A percentile compares a stretch with the other conserved stretches of the same genome.
phyloP scores from a whole-genome alignment of 305 asterid species.

The Nicotiana rustica region DNA sequence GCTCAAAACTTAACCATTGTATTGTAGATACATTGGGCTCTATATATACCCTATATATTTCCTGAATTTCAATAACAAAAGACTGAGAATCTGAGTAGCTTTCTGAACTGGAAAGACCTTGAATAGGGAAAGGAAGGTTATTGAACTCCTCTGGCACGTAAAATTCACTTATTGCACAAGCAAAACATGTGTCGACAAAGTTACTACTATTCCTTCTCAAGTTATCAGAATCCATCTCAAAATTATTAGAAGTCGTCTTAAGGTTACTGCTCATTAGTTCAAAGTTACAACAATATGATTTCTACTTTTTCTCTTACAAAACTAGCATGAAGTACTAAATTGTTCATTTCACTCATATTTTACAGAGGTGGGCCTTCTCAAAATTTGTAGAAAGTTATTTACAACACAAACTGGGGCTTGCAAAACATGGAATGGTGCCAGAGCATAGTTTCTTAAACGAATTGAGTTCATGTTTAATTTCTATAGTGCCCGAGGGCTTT shows the following conservation, averaged over 20 bases:
- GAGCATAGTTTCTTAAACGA: constrained; percentile 53
- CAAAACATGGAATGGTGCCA: constrained; percentile 52
- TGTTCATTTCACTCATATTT: not conserved
- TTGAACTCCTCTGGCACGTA: no score
- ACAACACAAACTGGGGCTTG: constrained; percentile 47
- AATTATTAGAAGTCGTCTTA: not conserved
- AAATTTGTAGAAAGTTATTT: constrained; percentile 55
- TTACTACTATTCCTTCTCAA: not conserved
- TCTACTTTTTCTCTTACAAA: not conserved
- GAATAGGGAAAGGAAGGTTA: no score
- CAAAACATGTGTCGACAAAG: not conserved
- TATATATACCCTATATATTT: no score
- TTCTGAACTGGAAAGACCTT: no score
- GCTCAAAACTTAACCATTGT: no score
- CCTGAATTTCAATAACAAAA: no score
- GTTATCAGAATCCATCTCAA: not conserved
- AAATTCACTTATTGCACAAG: no score
- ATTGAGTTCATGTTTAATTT: constrained; percentile 45
- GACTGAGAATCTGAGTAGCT: no score
- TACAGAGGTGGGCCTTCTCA: constrained; percentile 61
- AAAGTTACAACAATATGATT: not conserved
- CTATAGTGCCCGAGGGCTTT: constrained; percentile 53
- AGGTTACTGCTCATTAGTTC: not conserved
- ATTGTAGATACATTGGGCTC: no score
- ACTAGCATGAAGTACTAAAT: not conserved